Evolutionary conservation across 805 yeast species (phyloP).

Genomic region (Starmerella geochares): DNA sequence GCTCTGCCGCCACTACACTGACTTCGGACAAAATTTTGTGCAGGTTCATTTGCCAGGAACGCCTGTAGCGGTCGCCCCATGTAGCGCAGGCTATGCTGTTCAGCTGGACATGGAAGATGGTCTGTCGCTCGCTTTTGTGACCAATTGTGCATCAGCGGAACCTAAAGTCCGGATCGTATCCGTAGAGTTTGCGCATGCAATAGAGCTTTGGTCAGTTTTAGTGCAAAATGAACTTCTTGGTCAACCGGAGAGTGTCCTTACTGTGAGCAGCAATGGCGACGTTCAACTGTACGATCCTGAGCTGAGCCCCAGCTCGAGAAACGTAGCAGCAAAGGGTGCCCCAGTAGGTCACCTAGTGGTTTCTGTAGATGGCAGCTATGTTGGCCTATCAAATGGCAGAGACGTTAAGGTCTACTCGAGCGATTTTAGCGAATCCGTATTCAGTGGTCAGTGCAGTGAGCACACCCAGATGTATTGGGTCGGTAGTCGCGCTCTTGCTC

Average conservation of each 20-base stretch:
- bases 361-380: neutral
- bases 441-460: neutral
- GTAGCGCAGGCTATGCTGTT: slow-evolving; percentile 1
- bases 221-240: neutral
- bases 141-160: neutral
- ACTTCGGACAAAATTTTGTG: slow-evolving; percentile 56
- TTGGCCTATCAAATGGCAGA: slow-evolving; percentile 11
- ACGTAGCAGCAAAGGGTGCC: neutral
- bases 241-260: neutral
- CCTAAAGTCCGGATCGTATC: neutral
- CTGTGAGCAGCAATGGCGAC: neutral
- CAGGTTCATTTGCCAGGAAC: slow-evolving; percentile 14
- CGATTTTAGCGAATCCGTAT: slow-evolving; percentile 5
- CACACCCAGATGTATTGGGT: slow-evolving; percentile 49
- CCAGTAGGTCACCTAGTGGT: neutral
- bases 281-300: neutral
- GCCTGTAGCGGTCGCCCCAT: neutral
- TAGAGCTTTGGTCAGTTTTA: neutral
- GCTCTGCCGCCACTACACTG: slow-evolving; percentile 47
- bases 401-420: slow-evolving; percentile 3
- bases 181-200: neutral
- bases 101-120: slow-evolving; percentile 1
- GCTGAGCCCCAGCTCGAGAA: neutral
- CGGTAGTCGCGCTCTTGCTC: slow-evolving; percentile 68
- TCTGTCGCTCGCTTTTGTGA: slow-evolving; percentile 1